Conservation (phyloP, 192 early-diverging fungal genomes). For the Kappamyces sp. region DNA sequence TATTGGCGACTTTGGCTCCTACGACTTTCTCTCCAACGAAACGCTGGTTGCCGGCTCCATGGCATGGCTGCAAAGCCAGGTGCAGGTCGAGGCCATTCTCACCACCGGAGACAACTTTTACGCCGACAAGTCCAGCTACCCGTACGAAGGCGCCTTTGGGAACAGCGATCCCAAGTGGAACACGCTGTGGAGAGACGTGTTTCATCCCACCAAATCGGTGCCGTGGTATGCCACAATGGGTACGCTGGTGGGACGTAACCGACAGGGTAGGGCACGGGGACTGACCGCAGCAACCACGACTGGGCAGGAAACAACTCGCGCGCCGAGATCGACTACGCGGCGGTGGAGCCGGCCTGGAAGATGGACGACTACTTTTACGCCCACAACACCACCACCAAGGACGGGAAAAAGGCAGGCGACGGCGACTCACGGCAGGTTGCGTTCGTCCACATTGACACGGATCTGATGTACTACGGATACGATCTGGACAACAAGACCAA, state of each 20-base stretch:
- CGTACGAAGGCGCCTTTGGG: background rate
- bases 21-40: background rate
- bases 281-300: background rate
- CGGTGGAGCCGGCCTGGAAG: background rate
- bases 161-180: constrained; percentile 3
- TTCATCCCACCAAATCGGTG: background rate
- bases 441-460: constrained; percentile 7
- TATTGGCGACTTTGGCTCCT: constrained; percentile 8
- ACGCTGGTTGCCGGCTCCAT: constrained; percentile 3
- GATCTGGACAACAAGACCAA: background rate
- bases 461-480: constrained; percentile 13
- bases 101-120: constrained; percentile 12
- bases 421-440: no score
- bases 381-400: background rate
- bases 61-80: background rate
- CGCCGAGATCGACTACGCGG: constrained; percentile 2
- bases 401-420: background rate
- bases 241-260: background rate
- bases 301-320: background rate
- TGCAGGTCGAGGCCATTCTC: background rate
- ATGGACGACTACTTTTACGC: constrained; percentile 6
- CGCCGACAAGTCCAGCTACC: background rate
- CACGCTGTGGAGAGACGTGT: background rate
- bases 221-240: constrained; percentile 2
- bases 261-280: no score